These are phyloP conservation scores for Xanthoparmelia taractica DNA, from an alignment of 495 filamentous ascomycete genomes.

Conservation along the genomic window DNA sequence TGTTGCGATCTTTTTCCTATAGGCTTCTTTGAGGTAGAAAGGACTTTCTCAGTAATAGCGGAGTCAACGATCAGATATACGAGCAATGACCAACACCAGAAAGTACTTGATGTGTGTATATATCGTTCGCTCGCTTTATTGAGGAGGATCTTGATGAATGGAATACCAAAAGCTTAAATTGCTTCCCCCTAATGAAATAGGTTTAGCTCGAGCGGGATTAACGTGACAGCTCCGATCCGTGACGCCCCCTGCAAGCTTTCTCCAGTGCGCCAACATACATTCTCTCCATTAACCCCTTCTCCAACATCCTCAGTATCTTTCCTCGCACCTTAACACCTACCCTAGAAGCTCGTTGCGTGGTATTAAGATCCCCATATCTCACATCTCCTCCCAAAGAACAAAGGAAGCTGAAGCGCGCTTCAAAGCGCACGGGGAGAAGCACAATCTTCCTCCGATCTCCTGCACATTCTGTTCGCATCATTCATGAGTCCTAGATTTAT, in stretches of 20 bases:
- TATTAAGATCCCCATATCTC: background rate
- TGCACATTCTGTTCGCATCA: background rate
- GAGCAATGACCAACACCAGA: no score
- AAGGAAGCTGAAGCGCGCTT: background rate
- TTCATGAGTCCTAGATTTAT: background rate
- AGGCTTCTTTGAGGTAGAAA: background rate
- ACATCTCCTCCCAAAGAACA: background rate
- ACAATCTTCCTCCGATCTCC: background rate
- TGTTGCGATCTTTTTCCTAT: background rate
- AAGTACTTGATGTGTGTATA: no score
- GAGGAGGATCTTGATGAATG: background rate
- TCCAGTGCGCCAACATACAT: slow-evolving; percentile 5
- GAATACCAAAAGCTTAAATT: background rate
- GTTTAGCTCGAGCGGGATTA: slow-evolving; percentile 3
- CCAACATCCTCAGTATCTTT: background rate
- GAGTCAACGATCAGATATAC: background rate
- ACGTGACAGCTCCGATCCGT: slow-evolving; percentile 6
- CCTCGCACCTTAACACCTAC: background rate
- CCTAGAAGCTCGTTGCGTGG: background rate
- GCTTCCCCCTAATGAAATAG: background rate
- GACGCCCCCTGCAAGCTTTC: slow-evolving; percentile 9
- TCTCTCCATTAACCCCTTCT: background rate
- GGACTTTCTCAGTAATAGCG: background rate
- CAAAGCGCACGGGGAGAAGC: slow-evolving; percentile 1
- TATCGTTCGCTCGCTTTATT: background rate